phyloP scores from a whole-genome alignment of 768 basidiomycete genomes.

The Mycena sanguinolenta region DNA sequence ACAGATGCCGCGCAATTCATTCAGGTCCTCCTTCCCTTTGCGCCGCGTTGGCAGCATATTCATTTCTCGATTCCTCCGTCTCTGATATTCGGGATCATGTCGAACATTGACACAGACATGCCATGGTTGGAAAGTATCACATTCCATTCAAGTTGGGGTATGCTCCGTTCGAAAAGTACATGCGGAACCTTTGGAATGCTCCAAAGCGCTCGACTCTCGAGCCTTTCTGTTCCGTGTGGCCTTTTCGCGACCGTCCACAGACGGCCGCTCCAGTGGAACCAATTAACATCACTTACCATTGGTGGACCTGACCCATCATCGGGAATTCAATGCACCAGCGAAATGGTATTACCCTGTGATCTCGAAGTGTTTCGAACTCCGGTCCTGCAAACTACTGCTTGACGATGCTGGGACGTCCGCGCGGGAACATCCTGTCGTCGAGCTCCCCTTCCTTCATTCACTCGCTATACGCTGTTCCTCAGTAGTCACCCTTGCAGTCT shows the following conservation, averaged over 20 bases:
- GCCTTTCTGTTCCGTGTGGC: not conserved
- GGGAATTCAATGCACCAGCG: not conserved
- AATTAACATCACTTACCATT: not conserved
- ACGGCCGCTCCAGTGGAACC: not conserved
- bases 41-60: no score
- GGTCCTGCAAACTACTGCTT: not conserved
- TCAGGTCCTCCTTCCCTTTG: no score
- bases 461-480: not conserved
- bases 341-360: not conserved
- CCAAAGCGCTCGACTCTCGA: not conserved
- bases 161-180: not conserved
- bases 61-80: not conserved
- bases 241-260: not conserved
- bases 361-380: not conserved
- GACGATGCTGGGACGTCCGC: not conserved
- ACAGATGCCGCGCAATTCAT: no score
- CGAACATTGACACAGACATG: not conserved
- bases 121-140: not conserved
- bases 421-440: not conserved
- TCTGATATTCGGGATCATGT: not conserved
- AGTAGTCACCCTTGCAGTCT: no score
- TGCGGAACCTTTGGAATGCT: not conserved
- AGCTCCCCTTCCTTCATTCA: not conserved
- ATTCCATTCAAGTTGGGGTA: not conserved
- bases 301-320: not conserved